Conservation (phyloP, 768 basidiomycete genomes). For the Boletellus sp. region DNA sequence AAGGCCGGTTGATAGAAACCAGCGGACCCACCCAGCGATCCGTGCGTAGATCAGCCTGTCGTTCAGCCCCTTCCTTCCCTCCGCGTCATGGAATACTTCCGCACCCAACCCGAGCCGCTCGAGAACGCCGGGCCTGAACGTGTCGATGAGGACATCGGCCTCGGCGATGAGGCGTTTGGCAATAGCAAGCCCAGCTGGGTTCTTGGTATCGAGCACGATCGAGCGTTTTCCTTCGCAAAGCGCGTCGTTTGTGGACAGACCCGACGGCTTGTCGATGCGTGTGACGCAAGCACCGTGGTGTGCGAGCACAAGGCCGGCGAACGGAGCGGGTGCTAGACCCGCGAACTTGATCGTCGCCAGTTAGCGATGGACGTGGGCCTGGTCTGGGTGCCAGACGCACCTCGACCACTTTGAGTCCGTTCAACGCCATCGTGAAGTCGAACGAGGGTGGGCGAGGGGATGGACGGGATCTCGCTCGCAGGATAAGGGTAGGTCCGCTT, state of each 20-base stretch:
- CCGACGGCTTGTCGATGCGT: conserved; percentile 64
- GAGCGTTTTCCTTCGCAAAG: conserved; percentile 76
- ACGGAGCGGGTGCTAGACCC: conserved; percentile 79
- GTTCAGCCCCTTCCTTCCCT: conserved; percentile 48
- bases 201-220: conserved; percentile 66
- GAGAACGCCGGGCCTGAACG: conserved; percentile 80
- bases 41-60: conserved; percentile 68
- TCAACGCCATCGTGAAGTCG: conserved; percentile 39
- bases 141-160: conserved; percentile 82
- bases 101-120: conserved; percentile 77
- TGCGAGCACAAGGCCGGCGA: conserved; percentile 71
- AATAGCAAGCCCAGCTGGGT: conserved; percentile 50
- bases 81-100: conserved; percentile 59
- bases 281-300: conserved; percentile 78
- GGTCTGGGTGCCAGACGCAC: conserved; percentile 19
- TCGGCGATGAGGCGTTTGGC: conserved; percentile 54
- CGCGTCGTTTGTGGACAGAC: conserved; percentile 40
- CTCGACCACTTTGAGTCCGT: conserved; percentile 51
- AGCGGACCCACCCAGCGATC: conserved; percentile 57
- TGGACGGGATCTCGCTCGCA: neutral
- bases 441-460: neutral
- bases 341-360: conserved; percentile 46
- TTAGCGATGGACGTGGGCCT: too few species aligned
- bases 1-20: neutral
- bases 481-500: neutral